Percentiles rank a stretch among this genome's conserved stretches.
Conservation (phyloP, 176 grass and related monocot species). For the Bonia amplexicaulis region DNA sequence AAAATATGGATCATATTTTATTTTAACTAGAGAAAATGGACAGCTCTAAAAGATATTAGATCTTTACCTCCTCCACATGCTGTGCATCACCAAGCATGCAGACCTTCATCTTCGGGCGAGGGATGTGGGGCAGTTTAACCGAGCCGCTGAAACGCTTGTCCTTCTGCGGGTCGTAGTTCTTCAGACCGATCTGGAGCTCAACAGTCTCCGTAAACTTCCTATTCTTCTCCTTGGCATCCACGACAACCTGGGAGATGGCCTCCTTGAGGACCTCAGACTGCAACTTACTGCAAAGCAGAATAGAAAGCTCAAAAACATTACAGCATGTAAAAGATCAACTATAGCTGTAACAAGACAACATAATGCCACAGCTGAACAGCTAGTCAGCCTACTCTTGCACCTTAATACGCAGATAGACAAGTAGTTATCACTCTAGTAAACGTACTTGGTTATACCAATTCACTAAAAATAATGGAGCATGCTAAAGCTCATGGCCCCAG, state of each 20-base stretch:
- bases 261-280: constrained; percentile 43
- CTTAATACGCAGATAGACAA: not conserved
- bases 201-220: constrained; percentile 39
- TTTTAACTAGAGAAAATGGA: not conserved
- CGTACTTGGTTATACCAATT: no score
- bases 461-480: no score
- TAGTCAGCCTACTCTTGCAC: not conserved
- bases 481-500: no score
- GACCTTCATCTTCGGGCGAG: constrained; percentile 39
- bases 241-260: constrained; percentile 28
- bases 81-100: constrained; percentile 50
- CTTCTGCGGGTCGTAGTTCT: constrained; percentile 45
- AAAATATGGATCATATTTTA: not conserved
- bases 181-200: constrained; percentile 36
- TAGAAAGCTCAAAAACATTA: not conserved
- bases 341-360: not conserved
- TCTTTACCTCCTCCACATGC: constrained; percentile 32
- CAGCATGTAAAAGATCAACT: not conserved
- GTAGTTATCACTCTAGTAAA: no score
- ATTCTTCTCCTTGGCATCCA: constrained; percentile 20
- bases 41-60: not conserved
- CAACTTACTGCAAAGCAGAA: constrained; percentile 32
- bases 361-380: not conserved
- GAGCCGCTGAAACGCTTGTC: constrained; percentile 41
- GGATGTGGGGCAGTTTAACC: constrained; percentile 36